Evolutionary conservation across 169 alveolate genomes (phyloP), one percentile per base, ranked within the genome.

Genomic region (Fabrea salina): DNA sequence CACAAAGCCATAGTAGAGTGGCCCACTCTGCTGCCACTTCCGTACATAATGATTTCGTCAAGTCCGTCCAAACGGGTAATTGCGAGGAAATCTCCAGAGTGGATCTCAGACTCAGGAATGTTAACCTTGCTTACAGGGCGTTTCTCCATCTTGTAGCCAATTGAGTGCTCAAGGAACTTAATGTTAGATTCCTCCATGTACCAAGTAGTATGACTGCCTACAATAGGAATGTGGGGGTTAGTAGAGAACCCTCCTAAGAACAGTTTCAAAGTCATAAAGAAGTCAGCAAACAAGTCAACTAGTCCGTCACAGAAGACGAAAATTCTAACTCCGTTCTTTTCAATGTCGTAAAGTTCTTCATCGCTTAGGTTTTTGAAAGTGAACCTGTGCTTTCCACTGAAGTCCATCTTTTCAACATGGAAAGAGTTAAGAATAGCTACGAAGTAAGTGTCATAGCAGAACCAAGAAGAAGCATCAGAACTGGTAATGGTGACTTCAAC

Each of bases 51-150:
- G 22, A 93, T 56, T 37, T 86, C 87, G 71, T 91, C 97, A n/a
- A 93, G 64, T 19, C 97, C 97, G 76, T 93, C 97, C 30, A 91
- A 74, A 79, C 97, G 79, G n/a, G 85, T 78, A 27, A 89, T 87
- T 16, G 86, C 92, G n/a, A 93, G 44, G 79, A 88, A 82, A 67
- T 91, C 96, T 70, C 97, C 97, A 40, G 93, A 75, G 44, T 88
- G 71, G 19, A 93, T 83, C 7, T 70, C 58, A n/a, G 43, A 58
- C 59, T 93, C 92, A 50, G 83, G 86, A 49, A 86, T 43, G 47
- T 84, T 84, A n/a, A 82, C 78, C 11, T 70, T 77, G 4, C 75
- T 67, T 7, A 40, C 75, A 35, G 78, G 72, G 86, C 96, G 89
- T 83, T 68, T 79, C 25, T 58, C 77, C 88, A 85, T 77, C 30